Percentiles rank a stretch among this genome's conserved stretches.
Conservation (phyloP, 192 early-diverging fungal genomes). For the Pilaira anomala region DNA sequence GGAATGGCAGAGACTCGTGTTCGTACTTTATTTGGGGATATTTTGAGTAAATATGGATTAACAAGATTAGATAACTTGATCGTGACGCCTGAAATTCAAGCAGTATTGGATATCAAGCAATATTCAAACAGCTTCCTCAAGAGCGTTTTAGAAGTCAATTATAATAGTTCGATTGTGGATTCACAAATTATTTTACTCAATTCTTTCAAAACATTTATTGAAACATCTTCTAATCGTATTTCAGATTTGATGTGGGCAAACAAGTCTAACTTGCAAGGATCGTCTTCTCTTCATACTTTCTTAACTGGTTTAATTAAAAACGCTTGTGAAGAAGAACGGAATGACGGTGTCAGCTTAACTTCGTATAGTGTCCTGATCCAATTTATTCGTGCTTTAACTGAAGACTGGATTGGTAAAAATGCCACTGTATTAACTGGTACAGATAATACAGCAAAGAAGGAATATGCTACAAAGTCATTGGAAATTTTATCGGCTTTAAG, state of each 20-base stretch:
- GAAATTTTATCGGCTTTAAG: conserved; percentile 7
- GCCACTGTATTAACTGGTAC: neutral
- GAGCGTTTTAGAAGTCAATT: conserved; percentile 19
- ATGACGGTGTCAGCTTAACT: conserved; percentile 5
- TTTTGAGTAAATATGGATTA: neutral
- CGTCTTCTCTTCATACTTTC: neutral
- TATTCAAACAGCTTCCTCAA: neutral
- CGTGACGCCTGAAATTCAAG: neutral
- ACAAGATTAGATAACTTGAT: neutral
- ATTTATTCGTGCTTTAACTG: conserved; percentile 21
- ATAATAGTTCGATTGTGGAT: conserved; percentile 29
- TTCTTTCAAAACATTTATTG: conserved; percentile 35
- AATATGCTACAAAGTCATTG: conserved; percentile 18
- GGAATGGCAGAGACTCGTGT: conserved; percentile 15
- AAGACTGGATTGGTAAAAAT: conserved; percentile 26
- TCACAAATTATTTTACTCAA: conserved; percentile 30
- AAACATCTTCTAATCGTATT: conserved; percentile 21
- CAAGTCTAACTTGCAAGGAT: neutral
- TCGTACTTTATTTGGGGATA: neutral
- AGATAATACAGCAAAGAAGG: conserved; percentile 7
- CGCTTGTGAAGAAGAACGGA: neutral
- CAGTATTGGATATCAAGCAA: neutral
- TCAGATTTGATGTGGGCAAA: conserved; percentile 21
- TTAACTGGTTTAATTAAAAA: conserved; percentile 2
- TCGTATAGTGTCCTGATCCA: conserved; percentile 4